phyloP scores from a whole-genome alignment of 805 yeast genomes.

The Candida peoriensis region DNA sequence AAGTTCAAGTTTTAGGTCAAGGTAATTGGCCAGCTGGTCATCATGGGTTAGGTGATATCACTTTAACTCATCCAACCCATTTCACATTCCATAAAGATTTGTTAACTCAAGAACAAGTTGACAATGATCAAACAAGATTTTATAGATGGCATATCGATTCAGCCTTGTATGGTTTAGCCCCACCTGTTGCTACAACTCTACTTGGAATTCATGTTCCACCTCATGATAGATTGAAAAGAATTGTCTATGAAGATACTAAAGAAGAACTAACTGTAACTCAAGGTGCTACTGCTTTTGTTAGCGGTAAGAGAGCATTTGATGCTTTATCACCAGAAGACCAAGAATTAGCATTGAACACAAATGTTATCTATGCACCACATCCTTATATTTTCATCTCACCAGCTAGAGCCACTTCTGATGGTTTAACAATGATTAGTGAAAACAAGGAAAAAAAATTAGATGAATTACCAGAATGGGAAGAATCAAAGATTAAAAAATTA shows the following conservation, averaged over 20 bases:
- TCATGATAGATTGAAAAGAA: conserved; percentile 52
- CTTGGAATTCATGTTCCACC: conserved; percentile 81
- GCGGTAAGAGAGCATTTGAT: conserved; percentile 77
- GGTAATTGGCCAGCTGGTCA: conserved; percentile 62
- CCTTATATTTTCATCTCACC: conserved; percentile 83
- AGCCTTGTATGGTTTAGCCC: conserved; percentile 79
- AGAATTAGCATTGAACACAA: conserved; percentile 68
- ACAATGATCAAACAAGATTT: conserved; percentile 64
- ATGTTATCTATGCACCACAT: conserved; percentile 86
- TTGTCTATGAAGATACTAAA: conserved; percentile 61
- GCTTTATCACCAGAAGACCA: conserved; percentile 64
- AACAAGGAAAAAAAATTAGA: conserved; percentile 64
- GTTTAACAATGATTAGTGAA: conserved; percentile 80
- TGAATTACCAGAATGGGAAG: conserved; percentile 81
- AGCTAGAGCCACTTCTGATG: conserved; percentile 80
- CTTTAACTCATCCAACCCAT: conserved; percentile 80
- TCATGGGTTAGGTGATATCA: conserved; percentile 49
- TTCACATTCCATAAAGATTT: conserved; percentile 69
- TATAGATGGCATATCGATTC: conserved; percentile 95
- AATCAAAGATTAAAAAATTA: conserved; percentile 63
- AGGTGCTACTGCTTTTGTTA: conserved; percentile 87
- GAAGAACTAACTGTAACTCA: conserved; percentile 65
- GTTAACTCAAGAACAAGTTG: conserved; percentile 58
- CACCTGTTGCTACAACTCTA: conserved; percentile 82
- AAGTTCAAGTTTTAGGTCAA: conserved; percentile 86